Conservation (phyloP, 371 early-diverging fungal species). For the Haplosporangium sp. region DNA sequence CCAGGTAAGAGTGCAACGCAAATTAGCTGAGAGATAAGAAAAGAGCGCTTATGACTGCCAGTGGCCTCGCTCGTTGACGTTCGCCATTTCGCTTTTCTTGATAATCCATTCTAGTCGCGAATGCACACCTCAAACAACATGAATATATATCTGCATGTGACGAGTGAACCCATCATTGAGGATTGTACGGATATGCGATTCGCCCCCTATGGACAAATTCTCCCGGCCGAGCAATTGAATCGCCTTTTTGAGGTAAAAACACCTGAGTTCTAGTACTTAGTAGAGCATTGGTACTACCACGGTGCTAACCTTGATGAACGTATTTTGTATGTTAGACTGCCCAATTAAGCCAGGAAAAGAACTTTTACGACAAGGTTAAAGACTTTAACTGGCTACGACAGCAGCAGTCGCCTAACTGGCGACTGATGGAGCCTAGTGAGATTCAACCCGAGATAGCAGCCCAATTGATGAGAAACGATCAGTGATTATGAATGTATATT, state of each 20-base stretch:
- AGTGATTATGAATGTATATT: too few relatives aligned
- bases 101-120: conserved; percentile 65
- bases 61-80: too few relatives aligned
- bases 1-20: conserved; percentile 64
- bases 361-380: conserved; percentile 72
- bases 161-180: conserved; percentile 87
- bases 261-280: not conserved
- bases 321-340: conserved; percentile 21
- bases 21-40: not conserved
- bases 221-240: conserved; percentile 27
- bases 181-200: conserved; percentile 71
- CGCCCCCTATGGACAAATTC: conserved; percentile 58
- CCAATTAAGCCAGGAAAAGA: conserved; percentile 47
- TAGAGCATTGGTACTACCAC: not conserved
- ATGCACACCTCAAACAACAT: conserved; percentile 78
- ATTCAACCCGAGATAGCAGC: conserved; percentile 17
- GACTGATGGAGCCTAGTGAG: conserved; percentile 40
- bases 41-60: too few relatives aligned
- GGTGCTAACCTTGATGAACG: not conserved
- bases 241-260: conserved; percentile 29
- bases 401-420: conserved; percentile 83
- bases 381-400: conserved; percentile 89
- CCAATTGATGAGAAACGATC: not conserved
- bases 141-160: conserved; percentile 71
- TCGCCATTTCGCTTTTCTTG: not conserved